Base-by-base conservation (phyloP, 1,139 yeast species). In the Schwanniomyces etchellsii region DNA sequence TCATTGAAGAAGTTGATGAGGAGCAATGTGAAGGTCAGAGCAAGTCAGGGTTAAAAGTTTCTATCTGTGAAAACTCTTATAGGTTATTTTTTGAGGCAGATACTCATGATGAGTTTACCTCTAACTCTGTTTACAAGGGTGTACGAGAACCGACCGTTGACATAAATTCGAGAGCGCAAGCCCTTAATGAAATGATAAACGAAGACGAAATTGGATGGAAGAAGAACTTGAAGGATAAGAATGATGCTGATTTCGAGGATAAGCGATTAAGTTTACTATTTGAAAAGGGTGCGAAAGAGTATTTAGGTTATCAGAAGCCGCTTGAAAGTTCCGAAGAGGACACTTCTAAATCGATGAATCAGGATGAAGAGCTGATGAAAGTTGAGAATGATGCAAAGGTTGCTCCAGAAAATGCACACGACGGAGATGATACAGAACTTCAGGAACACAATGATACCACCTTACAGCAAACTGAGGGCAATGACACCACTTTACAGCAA, bases 91-190 rank as follows among this genome's bases (percentile, higher is more conserved):
- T 89, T 50, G 95, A 85, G 49, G 71, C 81, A 3, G 81, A 74
- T n/a, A 76, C 95, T 0, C 77, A 74, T 42, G 98, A 91, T 57
- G 81, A 81, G 42, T 88, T 83, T 48, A 72, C 86, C 2, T 64
- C 86, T 27, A 69, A 67, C 37, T 53, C 75, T 1, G 62, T 73
- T 3, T 75, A 57, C 39, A 55, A 48, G 21, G 7, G 9, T 7
- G n/a, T n/a, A n/a, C n/a, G n/a, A 23, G 57, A 55, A 34, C 60
- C 48, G 20, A 42, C 47, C 9, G 69, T 56, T 6, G 59, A 52
- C 4, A 12, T 37, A 6, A 43, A 40, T 28, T 34, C 50, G 10
- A 60, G 53, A 32, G 42, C 55, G 5, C 48, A 55, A 4, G 35
- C 38, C 3, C 52, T 64, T 34, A 50, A 45, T 34, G 42, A 44